Base-by-base conservation (phyloP, 345 rosid species). In the Salix purpurea region DNA sequence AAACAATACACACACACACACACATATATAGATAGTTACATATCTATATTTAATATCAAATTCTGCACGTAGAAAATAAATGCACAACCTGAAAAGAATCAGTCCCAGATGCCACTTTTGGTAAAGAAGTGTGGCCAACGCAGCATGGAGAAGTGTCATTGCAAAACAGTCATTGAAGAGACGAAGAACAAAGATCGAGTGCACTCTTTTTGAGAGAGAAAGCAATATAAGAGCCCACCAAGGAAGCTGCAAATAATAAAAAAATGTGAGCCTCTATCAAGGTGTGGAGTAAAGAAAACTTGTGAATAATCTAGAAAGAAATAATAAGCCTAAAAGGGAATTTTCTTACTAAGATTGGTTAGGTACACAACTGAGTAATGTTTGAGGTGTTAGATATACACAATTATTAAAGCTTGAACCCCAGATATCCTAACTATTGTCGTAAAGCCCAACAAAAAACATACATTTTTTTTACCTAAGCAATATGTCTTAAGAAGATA, bases 161-260 rank as follows among this genome's bases (percentile, higher is more conserved):
- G 98, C 96, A 71, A 91, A 87, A 83, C 98, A 93, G 81, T 92
- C 98, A 78, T 96, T 96, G 79, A 93, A 96, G 77, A 96, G 94
- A 71, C 96, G 96, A 69, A 93, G 96, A 76, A 93, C 94, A 88
- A 93, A 96, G 77, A 96, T 88, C 5, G 98, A 96, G 82, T 96
- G 98, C 76, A 90, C 82, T 80, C 98, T 87, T 84, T 96, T 96
- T 77, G 98, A 96, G 70, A 96, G 86, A 81, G 90, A 96, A 71
- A 96, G 89, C 85, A 96, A 84, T 76, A 71, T 73, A 71, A 93
- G 84, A 68, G 94, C 98, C 99, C 98, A 93, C 93, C 96, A 92
- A 6, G 99, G 99, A 74, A 93, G 89, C 98, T 96, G 88, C 75
- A 76, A 32, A 78, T 39, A 32, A 78, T 39, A 73, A 44, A 65